Percentiles rank a stretch among this genome's conserved stretches.
These are phyloP conservation scores for Isatis tinctoria DNA, from an alignment of 345 rosid species.

Conservation along the genomic window DNA sequence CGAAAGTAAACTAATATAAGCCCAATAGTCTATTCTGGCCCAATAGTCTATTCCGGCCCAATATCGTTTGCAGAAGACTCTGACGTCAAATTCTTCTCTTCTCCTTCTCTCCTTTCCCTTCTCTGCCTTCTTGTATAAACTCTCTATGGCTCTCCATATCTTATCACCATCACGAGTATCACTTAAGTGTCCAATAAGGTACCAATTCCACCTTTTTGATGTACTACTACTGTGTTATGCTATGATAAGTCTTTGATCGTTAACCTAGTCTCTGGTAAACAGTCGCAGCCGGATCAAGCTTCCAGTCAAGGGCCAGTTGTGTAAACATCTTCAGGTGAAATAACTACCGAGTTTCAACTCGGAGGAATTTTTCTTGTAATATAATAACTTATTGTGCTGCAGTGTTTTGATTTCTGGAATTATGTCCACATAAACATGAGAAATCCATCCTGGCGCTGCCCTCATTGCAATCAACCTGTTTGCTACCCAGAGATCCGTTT, in stretches of 20 bases:
- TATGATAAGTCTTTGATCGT: conserved; percentile 1
- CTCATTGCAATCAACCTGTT: conserved; percentile 79
- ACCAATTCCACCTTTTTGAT: conserved; percentile 1
- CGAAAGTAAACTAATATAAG: no score
- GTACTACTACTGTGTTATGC: background rate
- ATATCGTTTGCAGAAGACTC: no score
- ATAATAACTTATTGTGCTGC: conserved; percentile 23
- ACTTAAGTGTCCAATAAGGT: conserved; percentile 94
- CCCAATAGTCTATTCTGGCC: no score
- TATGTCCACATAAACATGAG: conserved; percentile 69
- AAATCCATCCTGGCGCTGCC: conserved; percentile 97
- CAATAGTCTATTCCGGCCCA: no score
- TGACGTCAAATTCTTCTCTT: no score
- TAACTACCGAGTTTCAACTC: background rate
- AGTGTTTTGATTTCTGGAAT: conserved; percentile 90
- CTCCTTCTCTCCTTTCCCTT: no score
- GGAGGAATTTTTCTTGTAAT: background rate
- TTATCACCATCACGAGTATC: conserved; percentile 85
- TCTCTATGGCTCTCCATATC: no score
- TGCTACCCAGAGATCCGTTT: conserved; percentile 69
- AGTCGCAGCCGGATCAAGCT: conserved; percentile 65
- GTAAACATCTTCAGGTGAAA: conserved; percentile 93
- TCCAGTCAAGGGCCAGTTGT: conserved; percentile 84
- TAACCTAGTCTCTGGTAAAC: conserved; percentile 23
- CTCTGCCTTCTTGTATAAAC: no score